Percentiles rank a stretch among this genome's conserved stretches.
Evolutionary conservation across 495 filamentous ascomycete genomes (phyloP).

Genomic region (Talaromyces adpressus): DNA sequence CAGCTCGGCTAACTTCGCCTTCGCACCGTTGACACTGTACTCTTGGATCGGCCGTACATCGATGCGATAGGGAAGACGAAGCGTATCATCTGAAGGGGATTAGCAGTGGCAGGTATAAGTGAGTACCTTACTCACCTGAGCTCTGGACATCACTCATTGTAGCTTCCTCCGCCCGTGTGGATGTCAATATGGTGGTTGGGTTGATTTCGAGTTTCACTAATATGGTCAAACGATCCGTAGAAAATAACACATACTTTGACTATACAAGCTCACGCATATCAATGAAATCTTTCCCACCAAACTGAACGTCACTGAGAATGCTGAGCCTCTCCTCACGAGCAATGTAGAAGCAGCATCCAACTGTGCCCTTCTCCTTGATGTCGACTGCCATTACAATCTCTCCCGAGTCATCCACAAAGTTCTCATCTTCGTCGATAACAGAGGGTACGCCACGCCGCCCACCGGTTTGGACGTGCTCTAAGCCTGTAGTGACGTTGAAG

Average conservation of each 20-base stretch:
- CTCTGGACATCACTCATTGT: neutral
- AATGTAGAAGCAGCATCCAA: constrained; percentile 87
- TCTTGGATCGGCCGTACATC: constrained; percentile 69
- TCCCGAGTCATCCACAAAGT: constrained; percentile 53
- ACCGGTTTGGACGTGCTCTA: neutral
- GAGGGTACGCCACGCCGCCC: neutral
- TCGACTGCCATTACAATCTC: constrained; percentile 86
- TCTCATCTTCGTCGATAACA: constrained; percentile 18
- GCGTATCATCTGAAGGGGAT: constrained; percentile 19
- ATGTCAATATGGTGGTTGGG: constrained; percentile 73
- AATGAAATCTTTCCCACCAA: constrained; percentile 62
- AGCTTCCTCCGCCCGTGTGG: constrained; percentile 59
- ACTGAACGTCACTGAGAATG: constrained; percentile 72
- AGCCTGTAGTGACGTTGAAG: neutral
- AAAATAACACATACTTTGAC: neutral
- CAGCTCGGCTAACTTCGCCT: constrained; percentile 57
- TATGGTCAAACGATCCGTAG: constrained; percentile 4
- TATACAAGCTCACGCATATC: constrained; percentile 46
- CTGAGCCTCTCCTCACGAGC: constrained; percentile 67
- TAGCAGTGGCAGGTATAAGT: neutral
- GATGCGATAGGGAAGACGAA: constrained; percentile 58
- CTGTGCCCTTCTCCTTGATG: constrained; percentile 57
- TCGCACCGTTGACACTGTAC: constrained; percentile 66
- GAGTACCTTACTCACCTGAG: neutral
- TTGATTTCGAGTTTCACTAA: constrained; percentile 66